These are phyloP conservation scores for Backusella psychrophila DNA, from an alignment of 192 early-diverging fungal species.

Conservation along the genomic window DNA sequence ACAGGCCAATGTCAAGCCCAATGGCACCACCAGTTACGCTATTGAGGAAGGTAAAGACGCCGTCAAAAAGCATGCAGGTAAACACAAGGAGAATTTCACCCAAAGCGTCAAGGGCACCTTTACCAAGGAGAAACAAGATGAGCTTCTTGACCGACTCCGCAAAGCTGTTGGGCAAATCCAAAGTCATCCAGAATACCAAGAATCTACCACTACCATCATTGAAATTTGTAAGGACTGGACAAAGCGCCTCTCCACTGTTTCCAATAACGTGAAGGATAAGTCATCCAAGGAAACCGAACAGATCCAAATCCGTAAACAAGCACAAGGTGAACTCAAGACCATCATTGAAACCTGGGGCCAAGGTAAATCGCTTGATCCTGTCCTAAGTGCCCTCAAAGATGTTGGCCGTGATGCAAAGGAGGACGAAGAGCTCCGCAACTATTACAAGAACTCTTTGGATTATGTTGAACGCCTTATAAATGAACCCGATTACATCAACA, in stretches of 20 bases:
- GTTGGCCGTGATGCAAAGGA: conserved; percentile 17
- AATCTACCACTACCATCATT: conserved; percentile 33
- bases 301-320: conserved; percentile 14
- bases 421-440: conserved; percentile 35
- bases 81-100: conserved; percentile 15
- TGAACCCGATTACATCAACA: conserved; percentile 36
- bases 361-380: conserved; percentile 33
- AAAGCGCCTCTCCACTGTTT: conserved; percentile 10
- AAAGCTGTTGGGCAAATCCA: conserved; percentile 35
- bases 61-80: not conserved
- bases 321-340: conserved; percentile 34
- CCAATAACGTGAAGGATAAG: not conserved
- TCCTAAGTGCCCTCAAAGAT: conserved; percentile 30
- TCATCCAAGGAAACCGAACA: conserved; percentile 11
- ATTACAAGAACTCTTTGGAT: conserved; percentile 8
- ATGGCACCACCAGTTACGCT: too few relatives aligned
- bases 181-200: conserved; percentile 39
- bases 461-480: conserved; percentile 30
- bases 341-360: conserved; percentile 45
- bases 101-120: conserved; percentile 27
- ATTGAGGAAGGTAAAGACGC: not conserved
- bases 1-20: not conserved
- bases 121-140: conserved; percentile 29
- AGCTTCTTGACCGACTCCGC: conserved; percentile 35
- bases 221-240: conserved; percentile 32